Percentiles rank a stretch among this genome's conserved stretches.
phyloP scores from a whole-genome alignment of 495 filamentous ascomycete genomes.

The Talaromyces stipitatus region DNA sequence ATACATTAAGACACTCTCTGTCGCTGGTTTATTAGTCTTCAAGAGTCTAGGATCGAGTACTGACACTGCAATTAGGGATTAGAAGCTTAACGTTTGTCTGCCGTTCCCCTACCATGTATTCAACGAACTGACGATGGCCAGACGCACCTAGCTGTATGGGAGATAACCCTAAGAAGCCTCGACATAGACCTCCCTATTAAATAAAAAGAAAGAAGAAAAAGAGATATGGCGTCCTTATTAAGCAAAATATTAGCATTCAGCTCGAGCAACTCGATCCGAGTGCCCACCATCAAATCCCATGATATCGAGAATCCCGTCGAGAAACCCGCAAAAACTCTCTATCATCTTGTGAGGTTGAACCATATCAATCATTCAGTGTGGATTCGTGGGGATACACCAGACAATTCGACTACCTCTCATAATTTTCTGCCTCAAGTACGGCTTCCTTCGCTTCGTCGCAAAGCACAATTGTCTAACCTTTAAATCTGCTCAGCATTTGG shows the following conservation, averaged over 20 bases:
- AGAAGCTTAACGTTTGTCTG: background rate
- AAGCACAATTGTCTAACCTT: background rate
- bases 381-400: background rate
- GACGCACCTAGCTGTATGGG: background rate
- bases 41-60: background rate
- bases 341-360: conserved; percentile 83
- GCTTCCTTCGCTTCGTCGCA: background rate
- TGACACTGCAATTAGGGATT: background rate
- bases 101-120: background rate
- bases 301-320: conserved; percentile 71
- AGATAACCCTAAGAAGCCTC: background rate
- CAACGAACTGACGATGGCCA: background rate
- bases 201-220: background rate
- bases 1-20: background rate
- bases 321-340: conserved; percentile 73
- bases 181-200: background rate
- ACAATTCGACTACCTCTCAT: conserved; percentile 50
- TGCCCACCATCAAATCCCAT: conserved; percentile 64
- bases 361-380: conserved; percentile 84
- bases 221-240: background rate
- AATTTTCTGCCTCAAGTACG: conserved; percentile 81
- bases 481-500: conserved; percentile 44
- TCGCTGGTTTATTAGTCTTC: background rate
- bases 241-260: background rate
- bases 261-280: background rate